Percentiles rank a stretch among this genome's conserved stretches.
Evolutionary conservation across 495 filamentous ascomycete species (phyloP).

Genomic region (Penicillium paxilli): DNA sequence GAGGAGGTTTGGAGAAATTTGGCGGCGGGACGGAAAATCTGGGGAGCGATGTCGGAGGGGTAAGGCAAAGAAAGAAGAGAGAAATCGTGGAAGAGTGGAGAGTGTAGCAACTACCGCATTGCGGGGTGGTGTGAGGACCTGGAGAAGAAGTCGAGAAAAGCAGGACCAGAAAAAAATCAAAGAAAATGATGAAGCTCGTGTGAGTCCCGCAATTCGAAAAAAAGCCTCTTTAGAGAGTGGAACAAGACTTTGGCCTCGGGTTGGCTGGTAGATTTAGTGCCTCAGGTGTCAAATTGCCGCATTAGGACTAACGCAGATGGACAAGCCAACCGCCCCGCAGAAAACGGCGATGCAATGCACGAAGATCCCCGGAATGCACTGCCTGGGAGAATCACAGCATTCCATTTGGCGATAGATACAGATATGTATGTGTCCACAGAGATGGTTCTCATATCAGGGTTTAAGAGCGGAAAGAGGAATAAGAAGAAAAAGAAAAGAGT

Average conservation of each 20-base stretch:
- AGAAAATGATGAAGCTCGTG: slow-evolving; percentile 32
- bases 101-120: slow-evolving; percentile 39
- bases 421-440: background rate
- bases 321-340: slow-evolving; percentile 14
- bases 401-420: slow-evolving; percentile 15
- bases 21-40: slow-evolving; percentile 37
- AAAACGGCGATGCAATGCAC: slow-evolving; percentile 7
- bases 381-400: background rate
- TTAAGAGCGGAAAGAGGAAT: slow-evolving; percentile 32
- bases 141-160: slow-evolving; percentile 16
- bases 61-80: slow-evolving; percentile 15
- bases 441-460: background rate
- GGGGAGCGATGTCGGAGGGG: slow-evolving; percentile 29
- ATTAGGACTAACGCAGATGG: slow-evolving; percentile 32
- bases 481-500: slow-evolving; percentile 32
- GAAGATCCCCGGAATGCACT: slow-evolving; percentile 1
- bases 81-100: slow-evolving; percentile 14
- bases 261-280: slow-evolving; percentile 16
- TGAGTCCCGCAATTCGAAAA: slow-evolving; percentile 38
- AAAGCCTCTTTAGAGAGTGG: slow-evolving; percentile 37
- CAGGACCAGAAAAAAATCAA: slow-evolving; percentile 24
- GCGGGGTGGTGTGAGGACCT: slow-evolving; percentile 13
- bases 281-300: slow-evolving; percentile 24
- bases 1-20: slow-evolving; percentile 32
- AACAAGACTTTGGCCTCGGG: slow-evolving; percentile 23